phyloP scores from a whole-genome alignment of 2,329 filamentous ascomycete species.

The Dactylonectria estremocensis region DNA sequence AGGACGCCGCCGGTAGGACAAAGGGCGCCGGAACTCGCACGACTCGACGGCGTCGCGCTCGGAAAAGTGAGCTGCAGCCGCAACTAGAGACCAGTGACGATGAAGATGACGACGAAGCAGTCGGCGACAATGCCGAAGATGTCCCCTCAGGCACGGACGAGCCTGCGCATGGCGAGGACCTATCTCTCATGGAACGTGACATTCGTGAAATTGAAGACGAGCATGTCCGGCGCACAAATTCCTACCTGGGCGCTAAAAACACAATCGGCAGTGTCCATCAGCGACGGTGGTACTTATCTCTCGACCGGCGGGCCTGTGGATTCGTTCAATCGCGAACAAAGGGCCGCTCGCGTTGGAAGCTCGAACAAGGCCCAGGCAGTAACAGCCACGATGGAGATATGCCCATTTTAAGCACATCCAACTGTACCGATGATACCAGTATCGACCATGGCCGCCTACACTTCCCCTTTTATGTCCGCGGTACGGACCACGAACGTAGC shows the following conservation, averaged over 20 bases:
- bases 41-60: conserved; percentile 28
- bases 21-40: conserved; percentile 36
- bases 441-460: conserved; percentile 49
- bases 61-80: background rate
- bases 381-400: background rate
- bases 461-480: conserved; percentile 75
- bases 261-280: conserved; percentile 78
- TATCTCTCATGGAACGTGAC: conserved; percentile 59
- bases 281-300: conserved; percentile 75
- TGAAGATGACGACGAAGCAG: conserved; percentile 29
- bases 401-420: background rate
- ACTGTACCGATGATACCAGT: background rate
- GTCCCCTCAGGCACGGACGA: conserved; percentile 40
- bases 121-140: conserved; percentile 34
- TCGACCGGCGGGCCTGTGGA: conserved; percentile 73
- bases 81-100: conserved; percentile 47
- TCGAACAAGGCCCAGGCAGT: background rate
- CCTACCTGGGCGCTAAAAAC: conserved; percentile 77
- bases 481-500: conserved; percentile 74
- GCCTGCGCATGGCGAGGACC: conserved; percentile 20
- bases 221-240: conserved; percentile 72
- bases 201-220: conserved; percentile 65
- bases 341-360: conserved; percentile 33
- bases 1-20: conserved; percentile 55
- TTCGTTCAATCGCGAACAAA: conserved; percentile 60